Evolutionary conservation across 306 rosid species (phyloP).

Genomic region (Sesbania bispinosa): DNA sequence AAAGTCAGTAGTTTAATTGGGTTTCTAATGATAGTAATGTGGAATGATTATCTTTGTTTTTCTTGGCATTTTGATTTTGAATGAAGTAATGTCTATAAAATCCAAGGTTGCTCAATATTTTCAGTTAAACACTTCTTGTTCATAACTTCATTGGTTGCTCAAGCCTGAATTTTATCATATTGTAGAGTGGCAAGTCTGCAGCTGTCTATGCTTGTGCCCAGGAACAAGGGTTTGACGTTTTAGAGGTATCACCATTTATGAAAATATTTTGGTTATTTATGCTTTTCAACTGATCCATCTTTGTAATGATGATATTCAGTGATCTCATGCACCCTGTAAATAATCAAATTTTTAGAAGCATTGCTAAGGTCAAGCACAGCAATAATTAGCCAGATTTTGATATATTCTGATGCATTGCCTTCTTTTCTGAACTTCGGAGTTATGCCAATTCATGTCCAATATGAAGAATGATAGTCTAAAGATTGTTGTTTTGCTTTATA

Average conservation of each 20-base stretch:
- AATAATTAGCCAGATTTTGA: not conserved
- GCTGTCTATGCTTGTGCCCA: constrained; percentile 92
- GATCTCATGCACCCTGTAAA: constrained; percentile 6
- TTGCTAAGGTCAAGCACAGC: not conserved
- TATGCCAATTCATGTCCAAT: not conserved
- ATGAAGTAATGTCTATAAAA: not conserved
- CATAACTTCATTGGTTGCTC: constrained; percentile 12
- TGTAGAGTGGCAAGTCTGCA: constrained; percentile 97
- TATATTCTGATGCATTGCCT: not conserved
- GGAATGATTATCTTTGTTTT: constrained; percentile 1
- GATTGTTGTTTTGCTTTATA: not conserved
- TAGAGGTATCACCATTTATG: constrained; percentile 58
- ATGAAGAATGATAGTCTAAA: not conserved
- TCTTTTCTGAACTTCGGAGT: not conserved
- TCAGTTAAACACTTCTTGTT: constrained; percentile 9
- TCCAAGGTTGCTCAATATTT: not conserved
- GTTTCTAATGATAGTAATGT: constrained; percentile 1
- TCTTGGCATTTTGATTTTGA: constrained; percentile 9
- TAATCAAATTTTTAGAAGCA: not conserved
- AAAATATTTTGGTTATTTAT: not conserved
- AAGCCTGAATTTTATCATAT: constrained; percentile 28
- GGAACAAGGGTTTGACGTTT: constrained; percentile 78
- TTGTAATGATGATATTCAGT: constrained; percentile 7
- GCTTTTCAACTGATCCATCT: not conserved
- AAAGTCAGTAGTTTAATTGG: not conserved